Evolutionary conservation across 345 rosid species (phyloP).

Genomic region (Murraya koenigii): DNA sequence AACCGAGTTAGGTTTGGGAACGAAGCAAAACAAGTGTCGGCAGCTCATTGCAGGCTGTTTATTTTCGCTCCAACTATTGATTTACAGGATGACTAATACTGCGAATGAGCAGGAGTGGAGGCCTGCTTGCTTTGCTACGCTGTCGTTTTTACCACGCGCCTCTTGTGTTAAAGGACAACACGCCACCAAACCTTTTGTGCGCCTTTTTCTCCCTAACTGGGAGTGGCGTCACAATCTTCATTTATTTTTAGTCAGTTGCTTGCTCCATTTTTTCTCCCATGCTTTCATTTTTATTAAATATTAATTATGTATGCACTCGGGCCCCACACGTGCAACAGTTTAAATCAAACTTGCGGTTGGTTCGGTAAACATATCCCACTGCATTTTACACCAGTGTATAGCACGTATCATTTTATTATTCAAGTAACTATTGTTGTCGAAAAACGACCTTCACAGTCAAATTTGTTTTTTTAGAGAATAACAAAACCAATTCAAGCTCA

Average conservation of each 20-base stretch:
- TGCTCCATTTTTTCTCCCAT: not conserved
- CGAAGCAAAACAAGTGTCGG: conserved; percentile 5
- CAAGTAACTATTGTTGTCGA: too few relatives aligned
- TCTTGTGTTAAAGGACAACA: too few relatives aligned
- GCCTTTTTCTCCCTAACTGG: not conserved
- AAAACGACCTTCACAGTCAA: too few relatives aligned
- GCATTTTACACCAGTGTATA: too few relatives aligned
- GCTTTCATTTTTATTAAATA: too few relatives aligned
- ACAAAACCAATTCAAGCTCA: too few relatives aligned
- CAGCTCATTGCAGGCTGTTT: not conserved
- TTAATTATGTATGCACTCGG: not conserved
- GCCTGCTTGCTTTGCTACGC: not conserved
- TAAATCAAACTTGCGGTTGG: too few relatives aligned
- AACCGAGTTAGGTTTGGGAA: not conserved
- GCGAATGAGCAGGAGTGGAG: too few relatives aligned
- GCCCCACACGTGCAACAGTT: not conserved
- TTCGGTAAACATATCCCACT: too few relatives aligned
- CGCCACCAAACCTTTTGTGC: not conserved
- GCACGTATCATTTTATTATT: too few relatives aligned
- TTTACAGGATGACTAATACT: not conserved
- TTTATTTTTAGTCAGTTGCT: not conserved
- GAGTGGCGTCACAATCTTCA: not conserved
- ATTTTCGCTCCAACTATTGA: not conserved
- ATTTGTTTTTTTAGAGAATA: too few relatives aligned
- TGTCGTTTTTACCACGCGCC: not conserved